These are phyloP conservation scores for Sporisorium reilianum DNA, from an alignment of 1,284 basidiomycete species.

Conservation along the genomic window DNA sequence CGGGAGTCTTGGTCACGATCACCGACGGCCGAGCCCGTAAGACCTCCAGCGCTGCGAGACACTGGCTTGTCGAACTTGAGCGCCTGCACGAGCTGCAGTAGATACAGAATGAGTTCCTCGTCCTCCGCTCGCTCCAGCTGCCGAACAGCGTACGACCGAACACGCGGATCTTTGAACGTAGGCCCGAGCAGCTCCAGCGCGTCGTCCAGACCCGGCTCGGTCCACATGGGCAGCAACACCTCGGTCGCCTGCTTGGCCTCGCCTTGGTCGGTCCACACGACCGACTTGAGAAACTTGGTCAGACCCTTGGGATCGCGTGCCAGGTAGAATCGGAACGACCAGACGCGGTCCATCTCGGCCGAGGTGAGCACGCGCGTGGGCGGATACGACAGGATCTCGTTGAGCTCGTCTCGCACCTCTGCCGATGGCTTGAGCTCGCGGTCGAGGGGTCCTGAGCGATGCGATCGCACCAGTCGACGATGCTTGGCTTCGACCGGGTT, in stretches of 20 bases:
- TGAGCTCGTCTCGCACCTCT: slow-evolving; percentile 91
- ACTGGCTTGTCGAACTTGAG: slow-evolving; percentile 75
- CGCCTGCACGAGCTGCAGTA: slow-evolving; percentile 96
- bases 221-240: slow-evolving; percentile 94
- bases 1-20: slow-evolving; percentile 23
- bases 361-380: slow-evolving; percentile 88
- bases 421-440: slow-evolving; percentile 94
- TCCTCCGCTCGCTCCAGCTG: slow-evolving; percentile 92
- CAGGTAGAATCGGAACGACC: slow-evolving; percentile 99
- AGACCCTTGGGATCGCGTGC: slow-evolving; percentile 86
- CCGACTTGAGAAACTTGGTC: slow-evolving; percentile 97
- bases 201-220: slow-evolving; percentile 95
- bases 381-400: slow-evolving; percentile 87
- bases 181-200: slow-evolving; percentile 92
- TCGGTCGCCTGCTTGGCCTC: slow-evolving; percentile 99
- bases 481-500: slow-evolving; percentile 99
- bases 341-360: slow-evolving; percentile 94
- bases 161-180: slow-evolving; percentile 87
- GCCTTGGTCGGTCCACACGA: slow-evolving; percentile 94
- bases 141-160: slow-evolving; percentile 91
- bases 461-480: slow-evolving; percentile 90
- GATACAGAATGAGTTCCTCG: slow-evolving; percentile 93
- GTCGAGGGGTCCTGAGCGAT: slow-evolving; percentile 92
- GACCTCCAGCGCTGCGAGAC: slow-evolving; percentile 15
- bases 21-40: slow-evolving; percentile 21